These are phyloP conservation scores for Oryza rufipogon DNA, from an alignment of 176 grass and related monocot genomes.

Conservation along the genomic window DNA sequence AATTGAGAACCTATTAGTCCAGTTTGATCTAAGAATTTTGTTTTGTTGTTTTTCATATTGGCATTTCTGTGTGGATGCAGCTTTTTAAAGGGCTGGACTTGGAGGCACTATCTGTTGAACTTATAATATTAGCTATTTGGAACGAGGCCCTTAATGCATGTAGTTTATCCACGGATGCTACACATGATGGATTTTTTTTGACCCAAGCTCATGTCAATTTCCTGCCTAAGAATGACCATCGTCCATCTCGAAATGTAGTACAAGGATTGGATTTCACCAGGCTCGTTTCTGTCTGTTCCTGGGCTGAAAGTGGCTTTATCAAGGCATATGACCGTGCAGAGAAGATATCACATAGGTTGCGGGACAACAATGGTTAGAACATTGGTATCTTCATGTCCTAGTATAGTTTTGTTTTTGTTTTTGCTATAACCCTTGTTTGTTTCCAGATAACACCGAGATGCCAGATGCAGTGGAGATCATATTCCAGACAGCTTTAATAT, in stretches of 20 bases:
- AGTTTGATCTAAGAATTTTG: slow-evolving; percentile 8
- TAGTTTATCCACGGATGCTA: slow-evolving; percentile 46
- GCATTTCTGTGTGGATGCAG: slow-evolving; percentile 42
- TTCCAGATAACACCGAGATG: slow-evolving; percentile 67
- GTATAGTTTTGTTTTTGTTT: slow-evolving; percentile 2
- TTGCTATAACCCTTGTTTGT: slow-evolving; percentile 17
- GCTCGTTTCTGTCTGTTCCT: slow-evolving; percentile 41
- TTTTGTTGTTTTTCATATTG: background rate
- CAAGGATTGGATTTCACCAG: slow-evolving; percentile 56
- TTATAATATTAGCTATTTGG: slow-evolving; percentile 67
- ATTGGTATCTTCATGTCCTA: slow-evolving; percentile 10
- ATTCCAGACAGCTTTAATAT: slow-evolving; percentile 69
- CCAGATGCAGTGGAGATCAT: slow-evolving; percentile 78
- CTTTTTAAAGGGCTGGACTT: slow-evolving; percentile 52
- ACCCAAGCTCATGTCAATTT: slow-evolving; percentile 30
- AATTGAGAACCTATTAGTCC: slow-evolving; percentile 18
- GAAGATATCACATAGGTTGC: slow-evolving; percentile 59
- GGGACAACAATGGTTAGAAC: slow-evolving; percentile 51
- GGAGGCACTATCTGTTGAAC: slow-evolving; percentile 71
- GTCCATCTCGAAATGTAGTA: slow-evolving; percentile 29
- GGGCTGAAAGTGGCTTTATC: slow-evolving; percentile 75
- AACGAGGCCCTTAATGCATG: slow-evolving; percentile 58
- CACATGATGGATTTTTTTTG: slow-evolving; percentile 26
- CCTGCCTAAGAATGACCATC: slow-evolving; percentile 19
- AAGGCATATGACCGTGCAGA: slow-evolving; percentile 72